These are phyloP conservation scores for Xylariaceae sp. DNA, from an alignment of 2,329 filamentous ascomycete species.

Conservation along the genomic window DNA sequence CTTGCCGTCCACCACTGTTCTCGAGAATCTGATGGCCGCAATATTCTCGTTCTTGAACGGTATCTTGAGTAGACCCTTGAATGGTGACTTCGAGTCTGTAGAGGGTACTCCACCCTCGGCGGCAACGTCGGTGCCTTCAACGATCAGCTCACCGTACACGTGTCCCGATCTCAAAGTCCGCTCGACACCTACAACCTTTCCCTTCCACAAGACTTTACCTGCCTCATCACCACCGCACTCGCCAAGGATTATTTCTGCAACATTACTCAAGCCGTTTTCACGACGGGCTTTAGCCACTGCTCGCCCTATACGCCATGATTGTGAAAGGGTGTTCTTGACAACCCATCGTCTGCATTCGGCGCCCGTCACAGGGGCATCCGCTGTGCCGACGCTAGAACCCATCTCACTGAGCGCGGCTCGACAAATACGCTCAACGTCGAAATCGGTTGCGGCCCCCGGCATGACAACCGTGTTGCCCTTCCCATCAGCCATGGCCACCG, in stretches of 20 bases:
- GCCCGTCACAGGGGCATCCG: conserved; percentile 46
- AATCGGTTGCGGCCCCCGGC: conserved; percentile 43
- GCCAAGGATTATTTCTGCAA: conserved; percentile 55
- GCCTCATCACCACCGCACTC: conserved; percentile 52
- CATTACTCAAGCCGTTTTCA: conserved; percentile 47
- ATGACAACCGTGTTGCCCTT: conserved; percentile 39
- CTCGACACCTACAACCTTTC: conserved; percentile 61
- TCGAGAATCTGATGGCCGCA: conserved; percentile 42
- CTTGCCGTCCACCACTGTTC: conserved; percentile 25
- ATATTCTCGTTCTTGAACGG: conserved; percentile 75
- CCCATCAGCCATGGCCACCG: conserved; percentile 47
- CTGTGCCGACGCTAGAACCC: conserved; percentile 49
- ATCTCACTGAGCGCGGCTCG: conserved; percentile 51
- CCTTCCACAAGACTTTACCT: conserved; percentile 57
- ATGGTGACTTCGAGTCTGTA: conserved; percentile 4
- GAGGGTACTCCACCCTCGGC: conserved; percentile 22
- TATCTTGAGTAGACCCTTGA: conserved; percentile 53
- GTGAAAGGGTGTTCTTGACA: conserved; percentile 50
- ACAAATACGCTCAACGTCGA: conserved; percentile 46
- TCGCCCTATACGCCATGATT: conserved; percentile 57
- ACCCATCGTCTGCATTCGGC: conserved; percentile 48
- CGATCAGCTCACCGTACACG: conserved; percentile 55
- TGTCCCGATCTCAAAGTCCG: conserved; percentile 53
- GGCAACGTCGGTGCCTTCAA: conserved; percentile 44
- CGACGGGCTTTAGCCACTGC: conserved; percentile 50